phyloP scores from a whole-genome alignment of 2,329 filamentous ascomycete species.

The Chaetomiaceae sp. region DNA sequence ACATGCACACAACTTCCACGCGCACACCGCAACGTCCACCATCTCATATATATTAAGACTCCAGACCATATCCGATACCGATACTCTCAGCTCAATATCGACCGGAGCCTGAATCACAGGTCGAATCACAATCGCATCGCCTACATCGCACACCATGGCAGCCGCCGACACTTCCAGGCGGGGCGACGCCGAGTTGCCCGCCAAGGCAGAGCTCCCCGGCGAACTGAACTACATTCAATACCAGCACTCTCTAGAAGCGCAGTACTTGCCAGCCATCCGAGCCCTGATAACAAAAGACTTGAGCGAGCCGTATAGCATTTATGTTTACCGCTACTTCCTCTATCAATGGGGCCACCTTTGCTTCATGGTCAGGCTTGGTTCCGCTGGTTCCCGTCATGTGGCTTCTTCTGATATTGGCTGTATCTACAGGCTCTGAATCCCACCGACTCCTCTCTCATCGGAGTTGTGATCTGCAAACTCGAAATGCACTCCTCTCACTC shows the following conservation, averaged over 20 bases:
- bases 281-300: conserved; percentile 92
- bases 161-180: background rate
- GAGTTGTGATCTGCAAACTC: conserved; percentile 91
- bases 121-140: too few species aligned
- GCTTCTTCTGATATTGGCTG: background rate
- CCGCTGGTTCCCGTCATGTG: background rate
- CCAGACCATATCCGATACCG: too few species aligned
- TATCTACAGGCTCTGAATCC: conserved; percentile 52
- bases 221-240: conserved; percentile 59
- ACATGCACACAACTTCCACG: too few species aligned
- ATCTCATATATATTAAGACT: too few species aligned
- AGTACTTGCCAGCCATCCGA: conserved; percentile 79
- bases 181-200: conserved; percentile 32
- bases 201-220: conserved; percentile 35
- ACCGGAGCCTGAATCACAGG: too few species aligned
- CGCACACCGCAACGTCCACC: too few species aligned
- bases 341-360: conserved; percentile 98
- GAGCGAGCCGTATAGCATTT: conserved; percentile 98
- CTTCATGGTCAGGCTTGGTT: conserved; percentile 62
- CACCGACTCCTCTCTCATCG: conserved; percentile 62
- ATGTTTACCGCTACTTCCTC: conserved; percentile 96
- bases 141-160: background rate
- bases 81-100: too few species aligned
- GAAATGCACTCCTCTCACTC: conserved; percentile 85
- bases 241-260: conserved; percentile 53